Evolutionary conservation across 148 eudicot genomes (phyloP).

Genomic region (Chenopodium formosanum): DNA sequence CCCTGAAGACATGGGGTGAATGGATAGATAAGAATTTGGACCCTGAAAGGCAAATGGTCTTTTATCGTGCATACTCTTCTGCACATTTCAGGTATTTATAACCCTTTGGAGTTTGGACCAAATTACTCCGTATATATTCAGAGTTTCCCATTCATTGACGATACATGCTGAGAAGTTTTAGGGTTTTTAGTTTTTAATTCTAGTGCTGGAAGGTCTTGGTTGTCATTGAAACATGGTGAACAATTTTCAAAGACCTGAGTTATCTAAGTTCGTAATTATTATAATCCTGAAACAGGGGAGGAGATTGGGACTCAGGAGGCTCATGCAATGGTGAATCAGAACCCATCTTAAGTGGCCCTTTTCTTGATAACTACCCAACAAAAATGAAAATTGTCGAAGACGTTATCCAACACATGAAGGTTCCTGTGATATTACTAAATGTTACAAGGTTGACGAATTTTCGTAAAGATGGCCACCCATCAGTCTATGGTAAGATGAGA

Average conservation of each 20-base stretch:
- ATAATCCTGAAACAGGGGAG: conserved; percentile 55
- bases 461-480: conserved; percentile 94
- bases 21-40: conserved; percentile 70
- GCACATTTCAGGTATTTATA: conserved; percentile 75
- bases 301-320: conserved; percentile 99
- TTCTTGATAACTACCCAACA: conserved; percentile 61
- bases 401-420: conserved; percentile 55
- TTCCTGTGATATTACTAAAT: conserved; percentile 67
- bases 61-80: conserved; percentile 91
- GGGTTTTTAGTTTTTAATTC: neutral
- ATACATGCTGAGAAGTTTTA: neutral
- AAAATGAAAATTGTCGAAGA: conserved; percentile 92
- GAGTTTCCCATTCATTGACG: neutral
- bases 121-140: neutral
- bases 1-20: conserved; percentile 82
- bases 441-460: conserved; percentile 78
- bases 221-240: neutral
- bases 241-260: neutral
- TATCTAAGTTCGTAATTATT: neutral
- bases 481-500: conserved; percentile 63
- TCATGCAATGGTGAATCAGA: conserved; percentile 75
- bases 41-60: conserved; percentile 51
- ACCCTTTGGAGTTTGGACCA: neutral
- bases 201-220: neutral
- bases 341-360: conserved; percentile 54